Percentiles rank a stretch among this genome's conserved stretches.
Conservation (phyloP, 2,329 filamentous ascomycete genomes). For the Fulvia fulva region DNA sequence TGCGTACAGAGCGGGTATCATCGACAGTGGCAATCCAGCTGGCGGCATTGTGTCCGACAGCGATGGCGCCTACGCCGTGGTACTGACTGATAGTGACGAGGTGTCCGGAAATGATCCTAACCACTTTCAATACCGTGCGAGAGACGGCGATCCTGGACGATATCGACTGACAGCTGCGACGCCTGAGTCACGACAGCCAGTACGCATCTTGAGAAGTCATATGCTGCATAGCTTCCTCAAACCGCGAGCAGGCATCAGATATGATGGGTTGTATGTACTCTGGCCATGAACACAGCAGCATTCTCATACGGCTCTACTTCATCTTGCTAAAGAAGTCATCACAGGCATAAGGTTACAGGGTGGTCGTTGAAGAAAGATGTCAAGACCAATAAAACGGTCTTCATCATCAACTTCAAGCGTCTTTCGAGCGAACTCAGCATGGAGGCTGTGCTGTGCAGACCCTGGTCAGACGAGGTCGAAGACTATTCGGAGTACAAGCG, state of each 20-base stretch:
- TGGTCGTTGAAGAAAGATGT: slow-evolving; percentile 38
- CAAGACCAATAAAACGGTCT: slow-evolving; percentile 30
- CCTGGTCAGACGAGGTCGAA: slow-evolving; percentile 43
- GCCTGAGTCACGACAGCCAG: slow-evolving; percentile 37
- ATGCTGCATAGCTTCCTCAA: slow-evolving; percentile 43
- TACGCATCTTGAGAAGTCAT: slow-evolving; percentile 45
- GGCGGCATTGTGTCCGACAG: slow-evolving; percentile 43
- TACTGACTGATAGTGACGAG: slow-evolving; percentile 41
- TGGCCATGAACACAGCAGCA: not conserved
- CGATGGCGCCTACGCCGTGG: slow-evolving; percentile 43
- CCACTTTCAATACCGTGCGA: slow-evolving; percentile 41
- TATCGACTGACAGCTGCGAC: slow-evolving; percentile 44
- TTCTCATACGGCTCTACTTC: not conserved
- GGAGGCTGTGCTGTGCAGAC: slow-evolving; percentile 37
- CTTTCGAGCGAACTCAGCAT: slow-evolving; percentile 30
- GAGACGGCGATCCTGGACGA: slow-evolving; percentile 38
- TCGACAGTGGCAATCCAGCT: slow-evolving; percentile 40
- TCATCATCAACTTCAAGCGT: slow-evolving; percentile 40
- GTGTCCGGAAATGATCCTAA: slow-evolving; percentile 33
- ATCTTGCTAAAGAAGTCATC: not conserved
- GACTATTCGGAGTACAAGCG: slow-evolving; percentile 49
- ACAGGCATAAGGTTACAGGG: slow-evolving; percentile 36
- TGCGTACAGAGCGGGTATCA: slow-evolving; percentile 46
- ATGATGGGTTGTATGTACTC: slow-evolving; percentile 45
- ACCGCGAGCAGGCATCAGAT: slow-evolving; percentile 45